Evolutionary conservation across 139 green algal genomes (phyloP), one percentile per base, ranked within the genome.

Genomic region (Auxenochlorella pyrenoidosa): DNA sequence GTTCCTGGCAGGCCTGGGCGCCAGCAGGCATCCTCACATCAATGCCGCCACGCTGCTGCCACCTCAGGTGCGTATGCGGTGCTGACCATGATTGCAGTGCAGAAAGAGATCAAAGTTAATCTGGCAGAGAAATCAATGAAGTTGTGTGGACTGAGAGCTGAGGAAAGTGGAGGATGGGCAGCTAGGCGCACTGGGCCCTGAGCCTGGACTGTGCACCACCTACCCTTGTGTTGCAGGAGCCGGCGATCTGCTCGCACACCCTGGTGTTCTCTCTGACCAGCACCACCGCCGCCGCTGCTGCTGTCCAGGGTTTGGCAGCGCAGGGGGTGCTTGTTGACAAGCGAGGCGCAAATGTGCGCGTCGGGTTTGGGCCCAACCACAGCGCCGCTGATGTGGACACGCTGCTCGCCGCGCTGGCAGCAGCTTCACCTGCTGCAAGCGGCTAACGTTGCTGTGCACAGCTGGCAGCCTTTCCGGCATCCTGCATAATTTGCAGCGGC

Each of bases 351-450:
- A 65, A 51, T 36, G 66, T 90, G 79, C 36, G 87, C 22, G 15
- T 90, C 13, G 87, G 87, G 5, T 90, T 90, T 79, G 87, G 87
- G 1, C 41, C 87, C 65, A 79, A 90, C 84, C 87, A 90, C 68
- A 84, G 66, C 54, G 10, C 26, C 4, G 43, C 65, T 68, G 87
- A 90, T 41, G 87, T 90, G 76, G 68, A 87, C 47, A 34, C 47
- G 26, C 54, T 90, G 87, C 77, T 90, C 34, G 36, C 28, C 1
- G 87, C 87, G 32, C 86, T 90, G 71, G 5, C 28, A 1, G 63
- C 63, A 0, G 28, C 30, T 24, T 60, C 40, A 6, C 30, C 70
- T 2, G 28, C 54, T 63, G 54, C 15, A 63, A 24, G 2, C 16
- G 13, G 54, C 54, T 63, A 13, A 24, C 2, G 54, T 6, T 12